These are phyloP conservation scores for Didymosphaeria variabile DNA, from an alignment of 2,329 filamentous ascomycete species.

Conservation along the genomic window DNA sequence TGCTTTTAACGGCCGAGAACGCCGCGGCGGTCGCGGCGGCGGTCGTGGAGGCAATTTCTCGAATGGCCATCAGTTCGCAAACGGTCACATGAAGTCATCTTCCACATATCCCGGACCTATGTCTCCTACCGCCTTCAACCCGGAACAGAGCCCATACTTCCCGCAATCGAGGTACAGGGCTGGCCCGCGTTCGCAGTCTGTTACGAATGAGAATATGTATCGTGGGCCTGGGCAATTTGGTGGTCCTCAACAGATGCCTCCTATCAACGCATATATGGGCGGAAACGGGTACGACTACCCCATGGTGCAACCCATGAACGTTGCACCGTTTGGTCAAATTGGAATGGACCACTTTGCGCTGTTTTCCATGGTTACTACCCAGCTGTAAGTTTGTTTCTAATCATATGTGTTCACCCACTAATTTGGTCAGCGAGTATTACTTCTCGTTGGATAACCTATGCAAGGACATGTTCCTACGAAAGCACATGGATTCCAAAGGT, in stretches of 20 bases:
- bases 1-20: constrained; percentile 53
- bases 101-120: constrained; percentile 48
- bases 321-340: constrained; percentile 66
- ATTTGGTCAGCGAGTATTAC: constrained; percentile 80
- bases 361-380: constrained; percentile 67
- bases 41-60: constrained; percentile 51
- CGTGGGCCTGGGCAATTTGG: constrained; percentile 47
- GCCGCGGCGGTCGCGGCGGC: constrained; percentile 59
- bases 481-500: constrained; percentile 93
- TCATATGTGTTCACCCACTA: neutral
- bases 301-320: constrained; percentile 64
- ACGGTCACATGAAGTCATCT: constrained; percentile 50
- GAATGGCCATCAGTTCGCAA: constrained; percentile 50
- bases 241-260: constrained; percentile 50
- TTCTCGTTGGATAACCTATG: constrained; percentile 95
- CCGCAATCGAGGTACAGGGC: constrained; percentile 54
- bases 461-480: constrained; percentile 89
- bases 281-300: constrained; percentile 65
- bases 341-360: constrained; percentile 66
- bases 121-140: constrained; percentile 47
- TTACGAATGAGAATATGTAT: constrained; percentile 65
- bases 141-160: constrained; percentile 47
- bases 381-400: constrained; percentile 57
- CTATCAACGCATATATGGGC: constrained; percentile 60
- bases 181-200: constrained; percentile 68